Percentiles rank a stretch among this genome's conserved stretches.
These are phyloP conservation scores for Alternaria brassicicola DNA, from an alignment of 2,329 filamentous ascomycete species.

Conservation along the genomic window DNA sequence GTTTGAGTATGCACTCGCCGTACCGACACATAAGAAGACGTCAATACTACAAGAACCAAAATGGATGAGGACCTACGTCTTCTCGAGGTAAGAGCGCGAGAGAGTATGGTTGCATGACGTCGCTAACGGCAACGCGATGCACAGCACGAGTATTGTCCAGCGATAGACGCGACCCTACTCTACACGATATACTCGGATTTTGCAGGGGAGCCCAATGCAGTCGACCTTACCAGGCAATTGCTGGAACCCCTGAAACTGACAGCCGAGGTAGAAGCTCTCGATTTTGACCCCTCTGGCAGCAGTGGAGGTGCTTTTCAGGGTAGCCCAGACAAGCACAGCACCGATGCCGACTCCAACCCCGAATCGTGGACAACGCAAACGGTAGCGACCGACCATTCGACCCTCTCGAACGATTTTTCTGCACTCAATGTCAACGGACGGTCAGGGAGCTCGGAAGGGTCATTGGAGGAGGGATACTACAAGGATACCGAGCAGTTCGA, in stretches of 20 bases:
- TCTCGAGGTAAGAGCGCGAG: slow-evolving; percentile 35
- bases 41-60: slow-evolving; percentile 35
- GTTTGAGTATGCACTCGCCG: slow-evolving; percentile 37
- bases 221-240: slow-evolving; percentile 61
- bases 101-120: slow-evolving; percentile 11
- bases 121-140: slow-evolving; percentile 14
- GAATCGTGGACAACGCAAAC: slow-evolving; percentile 51
- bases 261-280: slow-evolving; percentile 71
- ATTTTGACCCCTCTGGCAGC: slow-evolving; percentile 79
- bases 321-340: slow-evolving; percentile 24
- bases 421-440: slow-evolving; percentile 36
- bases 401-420: slow-evolving; percentile 55
- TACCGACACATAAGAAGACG: slow-evolving; percentile 23
- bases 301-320: slow-evolving; percentile 51
- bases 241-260: slow-evolving; percentile 70
- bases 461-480: slow-evolving; percentile 37
- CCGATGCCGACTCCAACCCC: slow-evolving; percentile 43
- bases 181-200: slow-evolving; percentile 77
- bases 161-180: slow-evolving; percentile 78
- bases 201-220: slow-evolving; percentile 61
- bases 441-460: slow-evolving; percentile 32
- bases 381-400: slow-evolving; percentile 58
- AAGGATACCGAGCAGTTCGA: slow-evolving; percentile 54
- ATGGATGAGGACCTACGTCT: slow-evolving; percentile 46
- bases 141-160: slow-evolving; percentile 73